Conservation (phyloP, 805 yeast genomes). For the Helenozyma rhizophorensis region DNA sequence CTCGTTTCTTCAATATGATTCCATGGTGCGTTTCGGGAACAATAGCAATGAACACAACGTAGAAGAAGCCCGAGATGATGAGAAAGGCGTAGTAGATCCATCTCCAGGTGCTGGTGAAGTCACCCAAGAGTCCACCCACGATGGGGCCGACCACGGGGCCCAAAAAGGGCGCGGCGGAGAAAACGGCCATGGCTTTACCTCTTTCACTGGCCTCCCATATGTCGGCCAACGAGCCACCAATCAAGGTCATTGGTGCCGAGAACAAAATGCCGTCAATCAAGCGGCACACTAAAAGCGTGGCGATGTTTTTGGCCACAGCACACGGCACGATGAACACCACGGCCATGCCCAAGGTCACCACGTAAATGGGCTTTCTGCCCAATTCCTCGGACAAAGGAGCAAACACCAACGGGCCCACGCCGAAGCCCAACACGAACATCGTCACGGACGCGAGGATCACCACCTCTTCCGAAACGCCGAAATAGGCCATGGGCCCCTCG, state of each 20-base stretch:
- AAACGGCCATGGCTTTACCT: constrained; percentile 53
- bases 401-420: constrained; percentile 59
- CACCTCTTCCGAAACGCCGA: constrained; percentile 53
- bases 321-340: constrained; percentile 62
- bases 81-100: constrained; percentile 65
- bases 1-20: constrained; percentile 51
- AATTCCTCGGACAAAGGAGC: constrained; percentile 64
- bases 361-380: constrained; percentile 52
- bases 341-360: constrained; percentile 54
- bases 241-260: constrained; percentile 51
- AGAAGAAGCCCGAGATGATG: constrained; percentile 49
- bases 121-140: constrained; percentile 61
- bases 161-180: constrained; percentile 73
- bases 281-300: constrained; percentile 48
- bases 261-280: constrained; percentile 46
- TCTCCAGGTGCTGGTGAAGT: constrained; percentile 62
- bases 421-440: constrained; percentile 58
- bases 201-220: constrained; percentile 42
- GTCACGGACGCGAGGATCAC: constrained; percentile 53
- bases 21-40: constrained; percentile 68
- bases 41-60: constrained; percentile 47
- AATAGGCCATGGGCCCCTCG: constrained; percentile 45
- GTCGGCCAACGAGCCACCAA: constrained; percentile 52
- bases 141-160: constrained; percentile 69
- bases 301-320: constrained; percentile 57